phyloP scores from a whole-genome alignment of 2,329 filamentous ascomycete species.

The Dactylellina haptotyla region DNA sequence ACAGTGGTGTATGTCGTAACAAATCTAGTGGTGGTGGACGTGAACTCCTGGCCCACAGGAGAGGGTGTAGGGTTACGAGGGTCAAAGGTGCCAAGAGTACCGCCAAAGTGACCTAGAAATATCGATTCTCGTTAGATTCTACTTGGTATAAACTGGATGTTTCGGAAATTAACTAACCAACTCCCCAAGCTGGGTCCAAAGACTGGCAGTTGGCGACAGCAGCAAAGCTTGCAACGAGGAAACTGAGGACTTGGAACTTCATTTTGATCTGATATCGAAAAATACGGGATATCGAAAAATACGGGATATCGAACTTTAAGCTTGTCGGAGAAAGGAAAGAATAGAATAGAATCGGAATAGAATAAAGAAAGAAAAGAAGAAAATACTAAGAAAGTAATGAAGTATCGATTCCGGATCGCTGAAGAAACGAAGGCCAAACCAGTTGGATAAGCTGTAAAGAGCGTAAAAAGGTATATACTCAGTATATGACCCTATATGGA shows the following conservation, averaged over 20 bases:
- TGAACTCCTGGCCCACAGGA: neutral
- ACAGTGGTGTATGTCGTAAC: constrained; percentile 32
- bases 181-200: constrained; percentile 40
- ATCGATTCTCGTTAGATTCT: neutral
- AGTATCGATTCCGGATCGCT: constrained; percentile 30
- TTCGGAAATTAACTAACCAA: constrained; percentile 27
- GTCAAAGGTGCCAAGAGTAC: constrained; percentile 29
- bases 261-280: constrained; percentile 44
- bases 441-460: constrained; percentile 30
- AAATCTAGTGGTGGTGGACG: constrained; percentile 30
- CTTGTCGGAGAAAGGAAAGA: neutral
- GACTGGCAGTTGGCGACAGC: constrained; percentile 35
- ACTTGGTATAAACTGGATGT: neutral
- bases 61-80: neutral
- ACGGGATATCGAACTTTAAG: too few relatives aligned
- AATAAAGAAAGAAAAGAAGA: neutral
- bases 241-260: constrained; percentile 42
- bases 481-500: constrained; percentile 2
- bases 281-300: too few relatives aligned
- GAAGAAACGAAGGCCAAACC: constrained; percentile 34
- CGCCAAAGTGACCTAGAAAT: constrained; percentile 36
- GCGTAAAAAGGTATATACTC: constrained; percentile 18
- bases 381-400: neutral
- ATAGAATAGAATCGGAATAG: neutral
- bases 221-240: constrained; percentile 12